Conservation (phyloP, 2,329 filamentous ascomycete species). For the Claviceps spartinae region DNA sequence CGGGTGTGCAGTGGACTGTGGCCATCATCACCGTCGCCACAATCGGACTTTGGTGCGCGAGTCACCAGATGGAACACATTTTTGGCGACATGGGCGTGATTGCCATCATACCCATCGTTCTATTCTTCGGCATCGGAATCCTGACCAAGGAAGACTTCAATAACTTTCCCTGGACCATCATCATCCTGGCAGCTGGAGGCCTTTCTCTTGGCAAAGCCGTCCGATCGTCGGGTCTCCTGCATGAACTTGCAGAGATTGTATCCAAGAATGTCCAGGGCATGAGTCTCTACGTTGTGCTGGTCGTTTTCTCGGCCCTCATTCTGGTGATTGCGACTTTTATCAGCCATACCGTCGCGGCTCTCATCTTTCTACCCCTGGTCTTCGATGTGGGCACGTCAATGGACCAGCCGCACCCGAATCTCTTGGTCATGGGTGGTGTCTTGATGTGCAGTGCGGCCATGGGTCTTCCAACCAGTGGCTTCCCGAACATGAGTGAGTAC, state of each 20-base stretch:
- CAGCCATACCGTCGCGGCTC: constrained; percentile 86
- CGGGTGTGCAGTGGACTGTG: constrained; percentile 87
- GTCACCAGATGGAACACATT: constrained; percentile 70
- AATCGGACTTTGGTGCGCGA: constrained; percentile 84
- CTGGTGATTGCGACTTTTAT: constrained; percentile 95
- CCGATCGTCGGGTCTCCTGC: constrained; percentile 79
- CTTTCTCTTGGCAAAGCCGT: constrained; percentile 88
- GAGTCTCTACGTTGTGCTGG: constrained; percentile 71
- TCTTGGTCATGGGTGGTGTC: constrained; percentile 88
- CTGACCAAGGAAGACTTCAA: constrained; percentile 99
- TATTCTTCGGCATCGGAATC: constrained; percentile 94
- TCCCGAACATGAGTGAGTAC: constrained; percentile 96
- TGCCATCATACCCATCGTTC: constrained; percentile 84
- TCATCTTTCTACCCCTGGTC: constrained; percentile 89
- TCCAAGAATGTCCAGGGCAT: constrained; percentile 61
- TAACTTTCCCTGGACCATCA: constrained; percentile 99
- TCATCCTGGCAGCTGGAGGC: constrained; percentile 90
- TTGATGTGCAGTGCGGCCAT: constrained; percentile 96
- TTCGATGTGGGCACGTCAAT: constrained; percentile 73
- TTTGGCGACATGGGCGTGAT: constrained; percentile 99
- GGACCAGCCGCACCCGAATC: constrained; percentile 81
- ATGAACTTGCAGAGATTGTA: constrained; percentile 72
- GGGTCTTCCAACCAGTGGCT: constrained; percentile 89
- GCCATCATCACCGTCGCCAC: constrained; percentile 68
- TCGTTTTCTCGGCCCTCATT: constrained; percentile 75